Evolutionary conservation across 108 stramenopile species (phyloP).

Genomic region (Fragilaria radians): DNA sequence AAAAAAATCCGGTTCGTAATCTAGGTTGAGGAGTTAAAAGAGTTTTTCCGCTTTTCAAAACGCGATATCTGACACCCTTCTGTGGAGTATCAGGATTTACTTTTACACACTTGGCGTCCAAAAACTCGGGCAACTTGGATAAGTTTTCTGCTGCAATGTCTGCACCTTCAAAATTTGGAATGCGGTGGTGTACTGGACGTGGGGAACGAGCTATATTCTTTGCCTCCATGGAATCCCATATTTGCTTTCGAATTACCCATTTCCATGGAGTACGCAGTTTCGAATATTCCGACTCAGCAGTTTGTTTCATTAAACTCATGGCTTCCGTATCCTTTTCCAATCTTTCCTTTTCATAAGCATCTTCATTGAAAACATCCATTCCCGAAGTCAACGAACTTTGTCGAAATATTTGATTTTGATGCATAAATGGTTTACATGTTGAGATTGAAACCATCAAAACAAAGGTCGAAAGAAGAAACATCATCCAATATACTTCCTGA

Average conservation of each 20-base stretch:
- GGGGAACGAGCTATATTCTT: conserved; percentile 52
- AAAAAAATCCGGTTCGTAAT: conserved; percentile 64
- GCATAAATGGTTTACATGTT: too few species aligned
- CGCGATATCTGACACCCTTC: conserved; percentile 39
- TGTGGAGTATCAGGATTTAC: conserved; percentile 74
- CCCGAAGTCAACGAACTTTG: too few species aligned
- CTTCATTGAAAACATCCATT: conserved; percentile 20
- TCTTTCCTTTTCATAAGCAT: conserved; percentile 10
- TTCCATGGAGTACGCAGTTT: conserved; percentile 73
- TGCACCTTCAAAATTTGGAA: conserved; percentile 61
- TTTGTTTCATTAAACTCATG: conserved; percentile 55
- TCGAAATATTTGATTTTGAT: too few species aligned
- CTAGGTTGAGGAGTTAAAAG: conserved; percentile 65
- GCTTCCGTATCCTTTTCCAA: conserved; percentile 14
- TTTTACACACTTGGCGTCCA: conserved; percentile 38
- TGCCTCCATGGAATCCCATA: conserved; percentile 65
- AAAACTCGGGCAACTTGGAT: conserved; percentile 41
- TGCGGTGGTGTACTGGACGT: conserved; percentile 66
- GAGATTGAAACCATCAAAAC: too few species aligned
- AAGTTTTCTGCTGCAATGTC: conserved; percentile 43
- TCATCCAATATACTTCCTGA: too few species aligned
- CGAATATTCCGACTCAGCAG: conserved; percentile 40
- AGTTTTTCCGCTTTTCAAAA: conserved; percentile 46
- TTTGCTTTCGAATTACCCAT: conserved; percentile 57
- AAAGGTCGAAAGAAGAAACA: too few species aligned